phyloP scores from a whole-genome alignment of 345 rosid species.

The Eucalyptus brandiana region DNA sequence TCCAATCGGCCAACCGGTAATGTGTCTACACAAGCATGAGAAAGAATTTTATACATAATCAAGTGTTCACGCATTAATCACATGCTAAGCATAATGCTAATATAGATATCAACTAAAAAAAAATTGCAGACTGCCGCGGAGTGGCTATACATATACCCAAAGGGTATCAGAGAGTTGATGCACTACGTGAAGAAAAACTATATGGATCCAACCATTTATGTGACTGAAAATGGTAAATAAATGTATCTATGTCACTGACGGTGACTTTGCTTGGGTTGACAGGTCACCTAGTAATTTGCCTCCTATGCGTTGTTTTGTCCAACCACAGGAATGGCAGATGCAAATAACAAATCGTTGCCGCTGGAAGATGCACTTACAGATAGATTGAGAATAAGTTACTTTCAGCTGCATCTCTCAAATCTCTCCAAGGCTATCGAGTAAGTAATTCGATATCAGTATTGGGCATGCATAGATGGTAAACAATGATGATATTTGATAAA shows the following conservation, averaged over 20 bases:
- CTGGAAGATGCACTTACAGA: conserved; percentile 8
- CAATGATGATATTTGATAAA: not conserved
- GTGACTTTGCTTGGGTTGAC: not conserved
- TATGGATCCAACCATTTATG: conserved; percentile 7
- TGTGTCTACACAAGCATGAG: too few relatives aligned
- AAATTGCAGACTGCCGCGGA: conserved; percentile 7
- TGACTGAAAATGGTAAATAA: conserved; percentile 30
- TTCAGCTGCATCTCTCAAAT: conserved; percentile 5
- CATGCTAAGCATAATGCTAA: not conserved
- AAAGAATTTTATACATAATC: not conserved
- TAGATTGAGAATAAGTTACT: conserved; percentile 10
- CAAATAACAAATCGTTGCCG: conserved; percentile 7
- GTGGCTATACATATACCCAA: conserved; percentile 23
- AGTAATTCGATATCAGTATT: not conserved
- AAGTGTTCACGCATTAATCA: not conserved
- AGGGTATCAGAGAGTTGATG: conserved; percentile 11
- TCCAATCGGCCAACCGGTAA: conserved; percentile 22
- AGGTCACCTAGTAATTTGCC: not conserved
- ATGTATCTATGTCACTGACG: not conserved
- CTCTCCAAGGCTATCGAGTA: conserved; percentile 17
- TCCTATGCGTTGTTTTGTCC: not conserved
- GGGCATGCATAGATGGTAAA: not conserved
- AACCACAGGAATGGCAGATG: conserved; percentile 15
- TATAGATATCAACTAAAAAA: too few relatives aligned
- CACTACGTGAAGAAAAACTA: conserved; percentile 3